Conservation (phyloP, 768 basidiomycete genomes). For the Albatrellus ellisii region DNA sequence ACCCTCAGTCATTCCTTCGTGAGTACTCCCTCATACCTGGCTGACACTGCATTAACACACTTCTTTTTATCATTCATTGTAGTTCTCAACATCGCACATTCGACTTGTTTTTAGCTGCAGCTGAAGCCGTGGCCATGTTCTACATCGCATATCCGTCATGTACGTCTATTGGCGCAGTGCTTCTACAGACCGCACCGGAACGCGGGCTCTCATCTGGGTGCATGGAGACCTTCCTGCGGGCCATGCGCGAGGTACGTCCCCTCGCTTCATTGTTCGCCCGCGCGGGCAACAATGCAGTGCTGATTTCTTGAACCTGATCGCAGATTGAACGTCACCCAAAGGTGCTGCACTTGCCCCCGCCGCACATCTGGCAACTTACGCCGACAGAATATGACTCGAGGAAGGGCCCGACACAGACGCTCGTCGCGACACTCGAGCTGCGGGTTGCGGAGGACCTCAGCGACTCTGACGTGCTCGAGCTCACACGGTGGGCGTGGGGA, state of each 20-base stretch:
- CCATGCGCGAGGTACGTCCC: slow-evolving; percentile 61
- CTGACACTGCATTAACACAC: background rate
- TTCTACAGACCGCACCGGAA: slow-evolving; percentile 81
- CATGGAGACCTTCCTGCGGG: slow-evolving; percentile 73
- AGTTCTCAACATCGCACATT: slow-evolving; percentile 48
- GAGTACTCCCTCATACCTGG: slow-evolving; percentile 18
- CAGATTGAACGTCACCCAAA: slow-evolving; percentile 79
- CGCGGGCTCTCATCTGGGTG: slow-evolving; percentile 44
- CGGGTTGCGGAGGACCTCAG: slow-evolving; percentile 55
- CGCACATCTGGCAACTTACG: slow-evolving; percentile 82
- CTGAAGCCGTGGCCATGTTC: slow-evolving; percentile 69
- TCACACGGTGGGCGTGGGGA: slow-evolving; percentile 73
- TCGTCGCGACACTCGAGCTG: slow-evolving; percentile 71
- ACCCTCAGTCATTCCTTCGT: slow-evolving; percentile 43
- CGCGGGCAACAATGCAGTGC: background rate
- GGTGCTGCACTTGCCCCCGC: slow-evolving; percentile 71
- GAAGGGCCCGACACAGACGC: slow-evolving; percentile 21
- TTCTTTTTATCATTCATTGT: background rate
- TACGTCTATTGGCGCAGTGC: slow-evolving; percentile 68
- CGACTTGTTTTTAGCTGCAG: slow-evolving; percentile 77
- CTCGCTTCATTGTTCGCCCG: slow-evolving; percentile 6
- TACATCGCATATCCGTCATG: slow-evolving; percentile 78
- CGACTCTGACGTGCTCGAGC: slow-evolving; percentile 56
- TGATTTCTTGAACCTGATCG: background rate
- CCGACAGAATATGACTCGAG: slow-evolving; percentile 15